Evolutionary conservation across 352 stramenopile genomes (phyloP).

Genomic region (Globisporangium alternatum): DNA sequence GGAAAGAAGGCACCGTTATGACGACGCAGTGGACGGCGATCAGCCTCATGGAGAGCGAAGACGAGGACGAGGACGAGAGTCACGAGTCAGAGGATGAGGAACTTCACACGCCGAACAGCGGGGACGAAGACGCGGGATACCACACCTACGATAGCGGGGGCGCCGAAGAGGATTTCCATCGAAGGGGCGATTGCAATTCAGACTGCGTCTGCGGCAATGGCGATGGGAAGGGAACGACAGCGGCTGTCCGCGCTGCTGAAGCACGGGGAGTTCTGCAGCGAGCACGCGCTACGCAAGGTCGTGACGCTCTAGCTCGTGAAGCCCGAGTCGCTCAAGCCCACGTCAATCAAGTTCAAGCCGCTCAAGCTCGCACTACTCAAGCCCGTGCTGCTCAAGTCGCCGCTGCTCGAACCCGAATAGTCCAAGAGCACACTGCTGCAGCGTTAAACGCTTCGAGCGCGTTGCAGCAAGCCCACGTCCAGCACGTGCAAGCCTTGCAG

Average conservation of each 20-base stretch:
- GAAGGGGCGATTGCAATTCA: not conserved
- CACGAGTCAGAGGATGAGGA: not conserved
- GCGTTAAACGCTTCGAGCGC: not conserved
- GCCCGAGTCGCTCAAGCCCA: not conserved
- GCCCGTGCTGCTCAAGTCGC: not conserved
- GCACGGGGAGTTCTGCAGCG: not conserved
- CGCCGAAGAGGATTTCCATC: not conserved
- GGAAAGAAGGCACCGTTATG: not conserved
- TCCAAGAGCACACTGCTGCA: not conserved
- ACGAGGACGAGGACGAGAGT: not conserved
- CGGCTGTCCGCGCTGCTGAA: not conserved
- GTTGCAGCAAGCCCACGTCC: not conserved
- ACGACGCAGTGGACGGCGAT: not conserved
- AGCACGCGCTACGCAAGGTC: not conserved
- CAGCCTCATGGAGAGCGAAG: not conserved
- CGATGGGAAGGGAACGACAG: not conserved
- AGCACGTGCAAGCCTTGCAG: not conserved
- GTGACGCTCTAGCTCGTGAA: not conserved
- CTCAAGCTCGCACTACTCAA: not conserved
- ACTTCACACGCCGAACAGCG: not conserved
- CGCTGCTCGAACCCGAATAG: not conserved
- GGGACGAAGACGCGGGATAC: not conserved
- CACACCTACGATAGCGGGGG: not conserved
- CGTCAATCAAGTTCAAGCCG: not conserved
- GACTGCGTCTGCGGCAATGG: not conserved